Evolutionary conservation across 495 filamentous ascomycete species (phyloP), one percentile per base, ranked within the genome.

Genomic region (Talaromyces borbonicus): DNA sequence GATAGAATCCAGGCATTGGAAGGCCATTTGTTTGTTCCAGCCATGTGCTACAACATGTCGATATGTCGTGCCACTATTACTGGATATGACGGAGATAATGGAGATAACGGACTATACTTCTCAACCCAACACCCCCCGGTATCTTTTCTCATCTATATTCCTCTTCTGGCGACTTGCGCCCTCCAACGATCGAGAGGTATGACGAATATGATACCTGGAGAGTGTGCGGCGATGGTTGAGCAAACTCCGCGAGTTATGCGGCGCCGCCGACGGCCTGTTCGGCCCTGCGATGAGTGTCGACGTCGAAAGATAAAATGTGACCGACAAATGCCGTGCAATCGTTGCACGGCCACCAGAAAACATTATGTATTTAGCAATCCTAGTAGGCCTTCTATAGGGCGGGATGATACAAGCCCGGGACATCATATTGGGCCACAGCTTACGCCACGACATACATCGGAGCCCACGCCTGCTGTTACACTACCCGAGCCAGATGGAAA

Each of bases 241-340:
- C 15, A 19, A 19, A 22, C 1, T 22, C 16, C 16, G 7, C 15
- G 35, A 38, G 8, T 22, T 38, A 38, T 11, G 18, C 16, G 35
- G 35, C 15, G 35, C 9, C 35, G 35, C 16, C 35, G 35, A 8
- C 5, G 35, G 14, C 16, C 35, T 22, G 18, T 20, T 22, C 35
- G 35, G 19, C 22, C 35, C 8, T 38, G 35, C 16, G 16, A 22
- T 11, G 35, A 38, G 35, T 38, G 35, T 11, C 18, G 35, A 22
- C 35, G 35, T 1, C 35, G 35, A 8, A 38, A 38, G 22, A 20
- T 38, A 5, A 38, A 38, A 38, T 38, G 35, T 12, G 16, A 38
- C 35, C 35, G 35, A 20, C 35, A 38, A 38, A 20, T 38, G 18
- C 35, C 35, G 16, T 38, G 35, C 35, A 38, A 20, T 38, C 35